Percentiles rank a stretch among this genome's conserved stretches.
These are phyloP conservation scores for Arbutus unedo DNA, from an alignment of 148 eudicot species.

Conservation along the genomic window DNA sequence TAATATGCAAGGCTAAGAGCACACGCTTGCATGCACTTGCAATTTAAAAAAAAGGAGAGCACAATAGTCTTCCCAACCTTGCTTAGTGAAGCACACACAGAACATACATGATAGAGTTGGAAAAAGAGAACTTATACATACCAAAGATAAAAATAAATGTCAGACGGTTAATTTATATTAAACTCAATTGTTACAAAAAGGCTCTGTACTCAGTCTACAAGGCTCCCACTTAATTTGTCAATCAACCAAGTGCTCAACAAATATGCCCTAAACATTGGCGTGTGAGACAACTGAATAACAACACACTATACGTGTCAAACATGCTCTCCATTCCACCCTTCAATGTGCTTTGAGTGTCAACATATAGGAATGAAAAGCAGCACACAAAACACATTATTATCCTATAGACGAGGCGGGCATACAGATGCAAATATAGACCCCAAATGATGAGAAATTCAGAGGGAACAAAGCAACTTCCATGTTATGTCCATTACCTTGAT, in stretches of 20 bases:
- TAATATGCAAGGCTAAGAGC: neutral
- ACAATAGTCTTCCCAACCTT: neutral
- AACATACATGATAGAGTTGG: neutral
- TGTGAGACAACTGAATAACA: too few relatives aligned
- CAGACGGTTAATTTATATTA: too few relatives aligned
- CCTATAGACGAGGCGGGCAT: neutral
- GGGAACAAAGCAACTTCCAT: neutral
- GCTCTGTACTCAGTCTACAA: too few relatives aligned
- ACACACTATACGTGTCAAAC: too few relatives aligned
- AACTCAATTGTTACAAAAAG: too few relatives aligned
- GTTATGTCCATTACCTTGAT: slow-evolving; percentile 59
- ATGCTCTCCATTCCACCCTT: too few relatives aligned
- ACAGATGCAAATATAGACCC: neutral
- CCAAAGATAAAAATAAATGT: too few relatives aligned
- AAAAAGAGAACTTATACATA: neutral
- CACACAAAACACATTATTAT: too few relatives aligned
- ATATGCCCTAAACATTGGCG: too few relatives aligned
- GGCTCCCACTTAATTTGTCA: neutral
- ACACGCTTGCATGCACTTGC: neutral
- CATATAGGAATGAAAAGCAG: too few relatives aligned
- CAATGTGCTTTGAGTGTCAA: too few relatives aligned
- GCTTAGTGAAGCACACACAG: neutral
- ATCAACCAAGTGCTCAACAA: neutral
- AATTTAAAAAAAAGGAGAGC: neutral
- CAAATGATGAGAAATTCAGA: neutral